phyloP scores from a whole-genome alignment of 805 yeast species.

The Ogataea zsoltii region DNA sequence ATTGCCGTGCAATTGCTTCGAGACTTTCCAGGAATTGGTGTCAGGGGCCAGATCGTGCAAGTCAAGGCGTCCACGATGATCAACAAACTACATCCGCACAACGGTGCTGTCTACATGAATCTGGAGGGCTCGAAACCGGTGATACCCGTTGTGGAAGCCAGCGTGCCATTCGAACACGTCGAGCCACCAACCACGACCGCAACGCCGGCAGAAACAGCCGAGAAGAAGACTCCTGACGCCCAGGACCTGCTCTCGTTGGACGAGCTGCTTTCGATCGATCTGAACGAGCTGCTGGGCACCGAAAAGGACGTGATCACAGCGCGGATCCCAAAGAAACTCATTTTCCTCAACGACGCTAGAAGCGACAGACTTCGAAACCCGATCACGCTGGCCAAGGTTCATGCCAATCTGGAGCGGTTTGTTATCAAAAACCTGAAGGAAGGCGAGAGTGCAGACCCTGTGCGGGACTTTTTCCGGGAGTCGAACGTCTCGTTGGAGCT shows the following conservation, averaged over 20 bases:
- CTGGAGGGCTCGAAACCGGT: conserved; percentile 31
- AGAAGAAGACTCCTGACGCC: neutral
- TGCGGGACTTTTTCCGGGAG: conserved; percentile 24
- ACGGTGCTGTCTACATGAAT: conserved; percentile 72
- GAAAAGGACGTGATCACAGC: conserved; percentile 24
- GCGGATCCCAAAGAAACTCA: conserved; percentile 30
- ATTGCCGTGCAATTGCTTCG: conserved; percentile 74
- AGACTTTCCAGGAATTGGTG: conserved; percentile 65
- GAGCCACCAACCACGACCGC: neutral
- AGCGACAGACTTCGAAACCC: conserved; percentile 20
- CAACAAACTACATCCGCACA: conserved; percentile 65
- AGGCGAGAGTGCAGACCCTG: conserved; percentile 14
- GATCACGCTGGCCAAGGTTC: conserved; percentile 13
- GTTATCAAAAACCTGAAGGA: conserved; percentile 13
- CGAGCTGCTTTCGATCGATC: conserved; percentile 28
- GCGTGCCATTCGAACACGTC: neutral
- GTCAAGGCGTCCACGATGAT: conserved; percentile 85
- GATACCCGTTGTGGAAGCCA: conserved; percentile 30
- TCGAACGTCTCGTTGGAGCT: conserved; percentile 20
- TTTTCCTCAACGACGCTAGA: conserved; percentile 27
- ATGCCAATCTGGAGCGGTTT: conserved; percentile 13
- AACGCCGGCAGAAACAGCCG: too few species aligned
- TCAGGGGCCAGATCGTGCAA: conserved; percentile 67
- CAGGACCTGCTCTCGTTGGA: conserved; percentile 25
- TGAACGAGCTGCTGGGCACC: conserved; percentile 21